Percentiles rank a stretch among this genome's conserved stretches.
Conservation (phyloP, 2,329 filamentous ascomycete species). For the Bipolaris zeicola region DNA sequence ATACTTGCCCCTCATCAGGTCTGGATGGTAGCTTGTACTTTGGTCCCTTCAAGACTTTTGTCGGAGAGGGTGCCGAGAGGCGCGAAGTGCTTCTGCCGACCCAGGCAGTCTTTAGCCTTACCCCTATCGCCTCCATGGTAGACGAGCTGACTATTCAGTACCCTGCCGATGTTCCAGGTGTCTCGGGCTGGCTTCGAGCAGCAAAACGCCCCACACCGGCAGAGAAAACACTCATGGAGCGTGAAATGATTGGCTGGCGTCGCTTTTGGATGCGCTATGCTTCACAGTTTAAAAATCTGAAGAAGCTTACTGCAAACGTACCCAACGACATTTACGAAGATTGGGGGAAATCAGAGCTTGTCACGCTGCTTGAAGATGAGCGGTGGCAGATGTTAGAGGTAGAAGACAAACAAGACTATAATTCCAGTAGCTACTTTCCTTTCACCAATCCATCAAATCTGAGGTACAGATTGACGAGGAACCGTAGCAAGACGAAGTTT, state of each 20-base stretch:
- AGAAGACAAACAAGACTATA: constrained; percentile 26
- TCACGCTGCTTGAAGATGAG: constrained; percentile 28
- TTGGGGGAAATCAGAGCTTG: constrained; percentile 36
- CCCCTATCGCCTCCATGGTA: constrained; percentile 40
- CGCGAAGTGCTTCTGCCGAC: constrained; percentile 39
- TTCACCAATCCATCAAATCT: constrained; percentile 19
- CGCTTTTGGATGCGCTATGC: constrained; percentile 47
- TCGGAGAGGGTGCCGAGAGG: constrained; percentile 32
- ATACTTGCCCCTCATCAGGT: constrained; percentile 32
- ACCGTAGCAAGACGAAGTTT: constrained; percentile 32
- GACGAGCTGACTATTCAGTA: constrained; percentile 47
- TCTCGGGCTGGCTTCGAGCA: constrained; percentile 32
- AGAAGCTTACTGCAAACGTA: constrained; percentile 41
- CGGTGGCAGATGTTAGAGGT: constrained; percentile 43
- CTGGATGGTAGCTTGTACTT: constrained; percentile 44
- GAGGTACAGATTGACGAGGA: constrained; percentile 25
- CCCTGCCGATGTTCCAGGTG: constrained; percentile 39
- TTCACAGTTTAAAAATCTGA: constrained; percentile 42
- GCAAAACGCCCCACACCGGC: constrained; percentile 30
- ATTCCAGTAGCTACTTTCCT: constrained; percentile 27
- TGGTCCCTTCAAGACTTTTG: constrained; percentile 42
- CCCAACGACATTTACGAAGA: constrained; percentile 42
- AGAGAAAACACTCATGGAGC: constrained; percentile 36
- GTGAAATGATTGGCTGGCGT: constrained; percentile 44
- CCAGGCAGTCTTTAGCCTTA: constrained; percentile 42